phyloP scores from a whole-genome alignment of 2,329 filamentous ascomycete species.

The Penicillium sp. region DNA sequence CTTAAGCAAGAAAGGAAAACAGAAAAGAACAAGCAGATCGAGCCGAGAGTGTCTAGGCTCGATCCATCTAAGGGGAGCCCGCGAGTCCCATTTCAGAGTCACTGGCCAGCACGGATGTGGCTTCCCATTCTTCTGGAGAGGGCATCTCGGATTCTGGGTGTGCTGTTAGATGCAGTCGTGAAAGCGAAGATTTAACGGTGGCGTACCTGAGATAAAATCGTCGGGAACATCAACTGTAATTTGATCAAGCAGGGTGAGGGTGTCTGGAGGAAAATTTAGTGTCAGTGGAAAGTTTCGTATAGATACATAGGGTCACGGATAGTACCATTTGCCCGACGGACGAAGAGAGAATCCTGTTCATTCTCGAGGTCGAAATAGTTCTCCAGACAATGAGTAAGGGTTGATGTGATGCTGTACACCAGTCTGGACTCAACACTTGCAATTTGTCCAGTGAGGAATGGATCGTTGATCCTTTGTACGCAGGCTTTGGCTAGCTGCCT shows the following conservation, averaged over 20 bases:
- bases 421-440: constrained; percentile 35
- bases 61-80: constrained; percentile 33
- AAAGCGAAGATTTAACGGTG: not conserved
- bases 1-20: not conserved
- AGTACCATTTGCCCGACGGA: constrained; percentile 36
- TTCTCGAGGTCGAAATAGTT: constrained; percentile 36
- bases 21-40: not conserved
- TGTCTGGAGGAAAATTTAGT: not conserved
- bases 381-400: constrained; percentile 40
- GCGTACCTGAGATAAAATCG: constrained; percentile 42
- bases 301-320: constrained; percentile 1
- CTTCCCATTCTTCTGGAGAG: constrained; percentile 45
- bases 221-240: constrained; percentile 39
- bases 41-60: not conserved
- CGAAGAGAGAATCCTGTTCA: constrained; percentile 36
- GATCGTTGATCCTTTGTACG: constrained; percentile 33
- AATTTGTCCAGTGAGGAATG: constrained; percentile 28
- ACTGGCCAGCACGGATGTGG: constrained; percentile 41
- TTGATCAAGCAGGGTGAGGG: constrained; percentile 30
- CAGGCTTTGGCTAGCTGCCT: constrained; percentile 33
- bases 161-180: not conserved
- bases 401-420: constrained; percentile 37
- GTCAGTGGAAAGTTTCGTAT: not conserved
- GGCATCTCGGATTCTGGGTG: constrained; percentile 40
- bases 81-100: constrained; percentile 43